These are phyloP conservation scores for Lyophyllum semitale DNA, from an alignment of 768 basidiomycete species.

Conservation along the genomic window DNA sequence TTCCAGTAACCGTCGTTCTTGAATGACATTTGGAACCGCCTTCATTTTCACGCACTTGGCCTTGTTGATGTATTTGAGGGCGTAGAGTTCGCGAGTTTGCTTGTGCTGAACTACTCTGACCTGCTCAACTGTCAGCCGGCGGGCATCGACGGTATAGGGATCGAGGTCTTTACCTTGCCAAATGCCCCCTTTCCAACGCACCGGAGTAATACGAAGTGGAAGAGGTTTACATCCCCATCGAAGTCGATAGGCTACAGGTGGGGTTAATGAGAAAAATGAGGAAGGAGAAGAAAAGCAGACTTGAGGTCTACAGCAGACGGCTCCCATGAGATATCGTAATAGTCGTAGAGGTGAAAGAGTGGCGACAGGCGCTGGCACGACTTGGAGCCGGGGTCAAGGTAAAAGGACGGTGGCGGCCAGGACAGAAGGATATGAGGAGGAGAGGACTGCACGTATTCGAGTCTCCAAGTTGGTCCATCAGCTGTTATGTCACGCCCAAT, in stretches of 20 bases:
- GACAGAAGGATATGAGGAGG: slow-evolving; percentile 1
- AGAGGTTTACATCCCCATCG: slow-evolving; percentile 93
- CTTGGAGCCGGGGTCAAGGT: not conserved
- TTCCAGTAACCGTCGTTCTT: slow-evolving; percentile 92
- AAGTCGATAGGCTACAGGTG: slow-evolving; percentile 83
- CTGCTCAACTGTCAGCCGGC: slow-evolving; percentile 39
- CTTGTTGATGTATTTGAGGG: slow-evolving; percentile 99
- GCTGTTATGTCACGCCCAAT: slow-evolving; percentile 7
- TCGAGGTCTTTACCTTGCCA: slow-evolving; percentile 71
- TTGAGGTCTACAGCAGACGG: slow-evolving; percentile 81
- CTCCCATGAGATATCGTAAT: slow-evolving; percentile 63
- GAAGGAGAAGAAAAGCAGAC: slow-evolving; percentile 37
- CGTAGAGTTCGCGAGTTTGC: slow-evolving; percentile 94
- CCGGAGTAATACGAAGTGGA: slow-evolving; percentile 92
- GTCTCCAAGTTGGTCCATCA: not conserved
- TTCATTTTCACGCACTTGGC: slow-evolving; percentile 98
- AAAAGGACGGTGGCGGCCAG: slow-evolving; percentile 12
- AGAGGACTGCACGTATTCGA: not conserved
- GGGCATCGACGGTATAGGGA: slow-evolving; percentile 9
- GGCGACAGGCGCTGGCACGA: not conserved
- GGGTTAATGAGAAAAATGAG: not conserved
- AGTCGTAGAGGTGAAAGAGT: slow-evolving; percentile 22
- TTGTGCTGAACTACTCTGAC: slow-evolving; percentile 99
- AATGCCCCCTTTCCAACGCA: slow-evolving; percentile 99
- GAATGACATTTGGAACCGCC: slow-evolving; percentile 95